Conservation (phyloP, 768 basidiomycete genomes). For the Boletus rubropictus region DNA sequence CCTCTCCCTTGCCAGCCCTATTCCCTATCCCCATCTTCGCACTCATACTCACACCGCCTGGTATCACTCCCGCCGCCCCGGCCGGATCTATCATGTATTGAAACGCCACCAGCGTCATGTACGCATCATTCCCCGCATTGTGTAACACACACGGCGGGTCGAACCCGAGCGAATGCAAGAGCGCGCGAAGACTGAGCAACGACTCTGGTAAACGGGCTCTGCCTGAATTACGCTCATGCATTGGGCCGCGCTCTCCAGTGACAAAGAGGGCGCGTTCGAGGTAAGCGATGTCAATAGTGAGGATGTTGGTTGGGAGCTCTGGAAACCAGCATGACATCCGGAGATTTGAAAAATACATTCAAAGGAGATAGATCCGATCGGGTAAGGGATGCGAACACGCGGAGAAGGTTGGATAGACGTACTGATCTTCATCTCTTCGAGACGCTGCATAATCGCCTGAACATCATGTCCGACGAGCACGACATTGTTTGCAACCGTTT, state of each 20-base stretch:
- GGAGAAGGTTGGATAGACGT: conserved; percentile 21
- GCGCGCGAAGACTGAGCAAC: conserved; percentile 55
- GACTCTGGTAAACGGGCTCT: conserved; percentile 46
- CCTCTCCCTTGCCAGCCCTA: background rate
- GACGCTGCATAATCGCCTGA: conserved; percentile 48
- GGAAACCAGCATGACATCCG: background rate
- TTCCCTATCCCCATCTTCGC: background rate
- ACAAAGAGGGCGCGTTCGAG: conserved; percentile 62
- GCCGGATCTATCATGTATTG: conserved; percentile 63
- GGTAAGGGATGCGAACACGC: background rate
- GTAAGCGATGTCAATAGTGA: conserved; percentile 58
- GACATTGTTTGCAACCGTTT: conserved; percentile 61
- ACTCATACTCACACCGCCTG: background rate
- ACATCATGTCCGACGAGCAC: conserved; percentile 66
- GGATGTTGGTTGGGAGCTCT: conserved; percentile 73
- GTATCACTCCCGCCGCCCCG: conserved; percentile 15
- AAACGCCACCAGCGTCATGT: conserved; percentile 59
- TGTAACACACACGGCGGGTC: conserved; percentile 41
- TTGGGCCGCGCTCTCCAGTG: conserved; percentile 49
- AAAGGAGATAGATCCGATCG: background rate
- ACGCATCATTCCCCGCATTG: conserved; percentile 80
- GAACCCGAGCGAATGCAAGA: conserved; percentile 54
- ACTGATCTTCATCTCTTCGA: conserved; percentile 83
- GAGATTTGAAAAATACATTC: background rate
- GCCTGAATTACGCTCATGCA: conserved; percentile 57